Base-by-base conservation (phyloP, 345 rosid genomes). In the Psidium guajava region DNA sequence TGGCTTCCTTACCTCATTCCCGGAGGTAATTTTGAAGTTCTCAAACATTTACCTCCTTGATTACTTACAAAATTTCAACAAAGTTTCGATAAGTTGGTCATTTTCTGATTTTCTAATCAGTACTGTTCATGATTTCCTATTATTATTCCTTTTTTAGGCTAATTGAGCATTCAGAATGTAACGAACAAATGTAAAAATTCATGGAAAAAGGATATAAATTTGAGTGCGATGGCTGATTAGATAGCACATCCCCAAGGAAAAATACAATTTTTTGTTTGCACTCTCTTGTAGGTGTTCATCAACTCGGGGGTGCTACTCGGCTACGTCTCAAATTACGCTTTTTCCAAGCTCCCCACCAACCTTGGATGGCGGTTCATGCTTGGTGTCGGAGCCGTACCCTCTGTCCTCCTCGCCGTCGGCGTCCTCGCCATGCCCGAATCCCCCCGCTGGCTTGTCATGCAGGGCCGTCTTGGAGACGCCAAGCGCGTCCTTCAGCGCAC, bases 371-470 rank as follows among this genome's bases (percentile, higher is more conserved):
- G 99, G 61, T 49, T 94, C 83, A 97, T 97, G 99, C 95, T 97
- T 24, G 99, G 99, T 20, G 5, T 93, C 56, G 96, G 98, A 1
- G 94, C 93, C 36, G 0, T 97, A 25, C 98, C 99, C 6, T 93
- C 99, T 0, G 92, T 96, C 6, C 5, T 95, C 8, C 89, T 97
- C 52, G 95, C 91, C 1, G 0, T 91, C 28, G 94, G 90, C 5
- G 98, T 96, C 82, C 77, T 97, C 0, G 91, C 87, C 42, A 97
- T 97, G 99, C 99, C 99, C 13, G 99, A 97, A 86, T 97, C 99
- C 4, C 99, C 99, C 2, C 93, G 99, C 57, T 97, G 99, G 99
- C 91, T 97, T 18, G 94, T 97, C 56, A 90, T 97, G 93, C 99
- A 96, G 85, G 99, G 99, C 64, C 91, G 95, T 28, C 93, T 97